Conservation (phyloP, 2,329 filamentous ascomycete species). For the Diaporthe eres region DNA sequence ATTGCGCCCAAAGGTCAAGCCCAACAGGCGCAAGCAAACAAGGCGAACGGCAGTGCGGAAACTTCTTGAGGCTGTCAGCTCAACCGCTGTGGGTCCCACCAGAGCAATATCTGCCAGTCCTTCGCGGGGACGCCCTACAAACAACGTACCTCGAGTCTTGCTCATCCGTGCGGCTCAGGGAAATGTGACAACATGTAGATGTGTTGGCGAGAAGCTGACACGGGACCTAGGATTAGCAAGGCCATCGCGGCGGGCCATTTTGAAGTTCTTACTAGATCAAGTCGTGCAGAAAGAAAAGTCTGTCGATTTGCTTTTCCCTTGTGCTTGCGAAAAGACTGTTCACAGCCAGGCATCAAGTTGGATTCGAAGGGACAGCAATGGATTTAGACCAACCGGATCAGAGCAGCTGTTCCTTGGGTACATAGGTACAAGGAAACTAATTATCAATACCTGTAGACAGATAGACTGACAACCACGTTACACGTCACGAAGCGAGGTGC, state of each 20-base stretch:
- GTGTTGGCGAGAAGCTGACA: background rate
- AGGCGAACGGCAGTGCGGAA: background rate
- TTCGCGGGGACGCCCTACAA: background rate
- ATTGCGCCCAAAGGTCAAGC: conserved; percentile 3
- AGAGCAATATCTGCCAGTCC: background rate
- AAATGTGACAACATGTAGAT: background rate
- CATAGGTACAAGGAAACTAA: background rate
- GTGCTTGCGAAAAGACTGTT: background rate
- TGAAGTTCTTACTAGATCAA: background rate
- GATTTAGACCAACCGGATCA: background rate
- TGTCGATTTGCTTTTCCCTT: background rate
- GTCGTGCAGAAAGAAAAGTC: background rate
- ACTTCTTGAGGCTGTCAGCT: background rate
- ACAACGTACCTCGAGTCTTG: background rate
- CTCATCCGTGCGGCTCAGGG: background rate
- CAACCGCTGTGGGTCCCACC: background rate
- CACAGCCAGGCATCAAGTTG: background rate
- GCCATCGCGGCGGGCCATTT: background rate
- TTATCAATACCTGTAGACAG: background rate
- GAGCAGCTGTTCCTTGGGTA: background rate
- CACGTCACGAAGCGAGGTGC: background rate
- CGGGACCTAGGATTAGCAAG: background rate
- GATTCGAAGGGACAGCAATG: background rate
- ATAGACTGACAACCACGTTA: background rate
- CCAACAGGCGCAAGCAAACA: background rate